Evolutionary conservation across 306 rosid species (phyloP), one percentile per base, ranked within the genome.

Genomic region (Cucurbita pepo): DNA sequence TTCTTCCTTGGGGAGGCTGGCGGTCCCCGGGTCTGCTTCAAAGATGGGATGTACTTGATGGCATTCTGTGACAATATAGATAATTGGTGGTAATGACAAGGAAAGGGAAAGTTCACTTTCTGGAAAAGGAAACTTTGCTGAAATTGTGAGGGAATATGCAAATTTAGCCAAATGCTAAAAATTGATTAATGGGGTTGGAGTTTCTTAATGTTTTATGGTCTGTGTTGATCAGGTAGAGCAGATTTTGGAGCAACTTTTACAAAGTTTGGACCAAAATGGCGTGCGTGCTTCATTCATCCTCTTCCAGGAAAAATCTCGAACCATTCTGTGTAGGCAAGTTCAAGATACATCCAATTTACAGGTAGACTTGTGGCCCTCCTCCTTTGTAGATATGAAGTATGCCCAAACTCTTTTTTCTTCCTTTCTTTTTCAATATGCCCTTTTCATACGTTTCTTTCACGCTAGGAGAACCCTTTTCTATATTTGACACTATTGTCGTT

Each of bases 381-480:
- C 51, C 52, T 40, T 63, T 63, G 16, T 41, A 40, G 15, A 63
- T 21, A 66, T 66, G 72, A 45, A 21, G 55, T 66, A 18, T 41
- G 30, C 51, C 70, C 70, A 63, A 30, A 63, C 52, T 41, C 16
- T 41, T 61, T 16, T 61, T 61, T 60, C 43, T 12, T 37, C 37
- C 69, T 62, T 40, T 63, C 52, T 41, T 43, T 41, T 18, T 63
- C 70, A n/a, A 8, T 41, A 48, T 69, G 48, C 73, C 73, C 22
- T 69, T 48, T 67, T 48, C 18, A 47, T 41, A 48, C 73, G 56
- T 69, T 69, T 51, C 73, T 69, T 69, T 69, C 73, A 48, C 73
- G 14, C 73, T 47, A 11, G 40, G 44, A 36, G 30, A 47, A 13
- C 8, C 56, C 41, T 13, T 69, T 66, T 67, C 48, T 48, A 12